A percentile compares a stretch with the other conserved stretches of the same genome.
These are phyloP conservation scores for Lyophyllum decastes DNA, from an alignment of 768 basidiomycete genomes.

Conservation along the genomic window DNA sequence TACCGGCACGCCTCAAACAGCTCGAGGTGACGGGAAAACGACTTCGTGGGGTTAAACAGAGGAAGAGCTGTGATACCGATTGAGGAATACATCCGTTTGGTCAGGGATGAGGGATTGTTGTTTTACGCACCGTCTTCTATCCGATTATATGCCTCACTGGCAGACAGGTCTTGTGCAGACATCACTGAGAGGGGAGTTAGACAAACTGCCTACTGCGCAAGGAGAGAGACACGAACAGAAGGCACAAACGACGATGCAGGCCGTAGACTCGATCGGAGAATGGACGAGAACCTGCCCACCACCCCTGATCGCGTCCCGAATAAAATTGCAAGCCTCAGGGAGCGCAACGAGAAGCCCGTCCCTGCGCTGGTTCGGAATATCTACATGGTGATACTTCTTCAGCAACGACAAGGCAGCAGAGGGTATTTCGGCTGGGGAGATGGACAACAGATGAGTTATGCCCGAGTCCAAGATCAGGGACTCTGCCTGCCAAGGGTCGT, in stretches of 20 bases:
- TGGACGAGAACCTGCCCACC: constrained; percentile 56
- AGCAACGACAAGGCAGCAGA: constrained; percentile 28
- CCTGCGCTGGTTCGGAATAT: constrained; percentile 37
- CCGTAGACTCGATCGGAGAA: constrained; percentile 52
- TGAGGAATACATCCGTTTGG: neutral
- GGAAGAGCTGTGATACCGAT: constrained; percentile 41
- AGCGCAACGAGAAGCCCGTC: constrained; percentile 47
- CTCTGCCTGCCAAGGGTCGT: constrained; percentile 49
- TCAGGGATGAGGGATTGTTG: neutral
- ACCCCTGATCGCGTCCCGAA: constrained; percentile 39
- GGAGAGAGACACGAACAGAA: constrained; percentile 25
- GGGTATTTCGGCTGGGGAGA: constrained; percentile 52
- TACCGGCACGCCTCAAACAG: constrained; percentile 44
- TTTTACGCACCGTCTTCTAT: constrained; percentile 43
- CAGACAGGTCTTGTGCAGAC: constrained; percentile 36
- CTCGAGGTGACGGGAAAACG: constrained; percentile 49
- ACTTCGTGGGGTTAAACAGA: constrained; percentile 50
- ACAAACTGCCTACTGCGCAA: neutral
- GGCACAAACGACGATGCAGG: constrained; percentile 53
- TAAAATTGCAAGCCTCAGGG: constrained; percentile 45
- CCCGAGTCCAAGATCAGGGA: constrained; percentile 52
- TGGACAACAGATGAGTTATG: constrained; percentile 53
- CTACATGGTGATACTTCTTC: constrained; percentile 42
- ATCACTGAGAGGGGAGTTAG: constrained; percentile 40
- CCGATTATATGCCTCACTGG: constrained; percentile 37